Conservation (phyloP, 345 rosid genomes). For the Rhizophora mangle region DNA sequence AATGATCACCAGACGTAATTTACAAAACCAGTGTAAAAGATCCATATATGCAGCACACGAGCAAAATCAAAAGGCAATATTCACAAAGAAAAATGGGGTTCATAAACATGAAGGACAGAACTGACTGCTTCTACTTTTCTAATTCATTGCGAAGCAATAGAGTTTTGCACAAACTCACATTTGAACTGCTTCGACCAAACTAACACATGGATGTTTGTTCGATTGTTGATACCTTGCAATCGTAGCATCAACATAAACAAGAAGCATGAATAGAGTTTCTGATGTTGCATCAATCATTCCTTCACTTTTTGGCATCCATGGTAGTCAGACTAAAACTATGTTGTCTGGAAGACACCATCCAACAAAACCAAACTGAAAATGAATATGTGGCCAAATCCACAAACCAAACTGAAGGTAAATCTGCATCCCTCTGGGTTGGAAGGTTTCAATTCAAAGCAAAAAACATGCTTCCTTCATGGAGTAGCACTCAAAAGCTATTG, state of each 20-base stretch:
- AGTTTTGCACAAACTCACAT: background rate
- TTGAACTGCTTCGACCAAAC: background rate
- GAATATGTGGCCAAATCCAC: slow-evolving; percentile 15
- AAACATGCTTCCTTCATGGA: slow-evolving; percentile 14
- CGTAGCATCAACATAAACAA: slow-evolving; percentile 9
- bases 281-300: background rate
- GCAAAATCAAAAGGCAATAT: background rate
- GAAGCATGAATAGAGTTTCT: slow-evolving; percentile 6
- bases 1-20: slow-evolving; percentile 9
- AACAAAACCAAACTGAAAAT: slow-evolving; percentile 21
- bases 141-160: background rate
- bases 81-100: background rate
- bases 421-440: slow-evolving; percentile 19
- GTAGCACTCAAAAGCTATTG: slow-evolving; percentile 1
- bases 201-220: slow-evolving; percentile 13
- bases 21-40: slow-evolving; percentile 11
- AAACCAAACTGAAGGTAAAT: slow-evolving; percentile 13
- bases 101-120: slow-evolving; percentile 16
- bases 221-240: background rate
- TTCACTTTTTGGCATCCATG: slow-evolving; percentile 3
- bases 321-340: slow-evolving; percentile 9
- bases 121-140: slow-evolving; percentile 3
- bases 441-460: background rate
- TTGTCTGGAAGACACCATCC: slow-evolving; percentile 21
- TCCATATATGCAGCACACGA: slow-evolving; percentile 15